Percentiles rank a stretch among this genome's conserved stretches.
Conservation (phyloP, 106 monocot species). For the Ottelia alismoides region DNA sequence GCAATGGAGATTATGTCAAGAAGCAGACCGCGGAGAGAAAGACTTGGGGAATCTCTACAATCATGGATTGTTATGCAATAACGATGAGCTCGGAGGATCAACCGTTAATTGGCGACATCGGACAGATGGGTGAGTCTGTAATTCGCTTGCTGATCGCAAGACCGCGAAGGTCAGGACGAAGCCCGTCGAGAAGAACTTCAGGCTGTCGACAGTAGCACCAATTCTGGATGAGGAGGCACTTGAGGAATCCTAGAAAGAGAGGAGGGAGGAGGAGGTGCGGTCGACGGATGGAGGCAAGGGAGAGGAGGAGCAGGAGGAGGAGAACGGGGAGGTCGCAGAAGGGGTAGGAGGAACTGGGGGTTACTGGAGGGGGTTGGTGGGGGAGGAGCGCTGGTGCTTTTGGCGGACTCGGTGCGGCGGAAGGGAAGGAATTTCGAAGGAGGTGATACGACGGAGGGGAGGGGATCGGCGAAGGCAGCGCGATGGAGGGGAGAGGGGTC, state of each 20-base stretch:
- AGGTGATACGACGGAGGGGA: too few relatives aligned
- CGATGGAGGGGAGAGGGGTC: too few relatives aligned
- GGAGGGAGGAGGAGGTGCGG: too few relatives aligned
- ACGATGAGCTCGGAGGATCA: slow-evolving; percentile 67
- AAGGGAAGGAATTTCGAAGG: too few relatives aligned
- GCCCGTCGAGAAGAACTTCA: slow-evolving; percentile 24
- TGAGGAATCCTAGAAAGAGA: slow-evolving; percentile 3
- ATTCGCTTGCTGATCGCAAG: slow-evolving; percentile 42
- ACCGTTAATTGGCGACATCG: slow-evolving; percentile 36
- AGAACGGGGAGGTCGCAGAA: too few relatives aligned
- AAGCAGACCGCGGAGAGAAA: slow-evolving; percentile 37
- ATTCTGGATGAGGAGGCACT: not conserved
- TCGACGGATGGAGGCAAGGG: too few relatives aligned
- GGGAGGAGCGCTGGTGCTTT: too few relatives aligned
- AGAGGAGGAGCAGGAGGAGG: too few relatives aligned
- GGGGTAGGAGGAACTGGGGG: too few relatives aligned
- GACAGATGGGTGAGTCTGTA: slow-evolving; percentile 27
- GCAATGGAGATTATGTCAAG: slow-evolving; percentile 53
- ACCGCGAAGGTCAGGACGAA: slow-evolving; percentile 29
- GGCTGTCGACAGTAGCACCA: slow-evolving; percentile 21
- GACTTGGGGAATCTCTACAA: slow-evolving; percentile 24
- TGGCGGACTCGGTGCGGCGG: too few relatives aligned
- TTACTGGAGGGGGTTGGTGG: too few relatives aligned
- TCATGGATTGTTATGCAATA: slow-evolving; percentile 44
- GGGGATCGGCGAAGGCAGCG: too few relatives aligned